These are phyloP conservation scores for Gastrodia elata DNA, from an alignment of 106 monocot genomes.

Conservation along the genomic window DNA sequence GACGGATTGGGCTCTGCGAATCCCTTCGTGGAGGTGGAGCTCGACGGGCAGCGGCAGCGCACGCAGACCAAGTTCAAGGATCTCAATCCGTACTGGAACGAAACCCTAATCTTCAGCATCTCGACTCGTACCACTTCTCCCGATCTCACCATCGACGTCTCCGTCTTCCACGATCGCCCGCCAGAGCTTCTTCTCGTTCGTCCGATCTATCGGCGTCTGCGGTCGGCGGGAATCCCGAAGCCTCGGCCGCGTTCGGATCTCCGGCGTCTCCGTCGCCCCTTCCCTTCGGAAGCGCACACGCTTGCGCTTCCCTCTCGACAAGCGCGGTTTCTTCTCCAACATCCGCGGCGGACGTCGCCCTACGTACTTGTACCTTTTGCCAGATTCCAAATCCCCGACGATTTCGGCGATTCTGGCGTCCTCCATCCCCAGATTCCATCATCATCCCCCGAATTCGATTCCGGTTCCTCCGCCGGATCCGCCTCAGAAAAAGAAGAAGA, in stretches of 20 bases:
- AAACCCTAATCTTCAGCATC: slow-evolving; percentile 69
- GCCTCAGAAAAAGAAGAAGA: slow-evolving; percentile 1
- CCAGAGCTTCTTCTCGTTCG: slow-evolving; percentile 9
- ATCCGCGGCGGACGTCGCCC: slow-evolving; percentile 74
- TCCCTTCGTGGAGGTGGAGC: slow-evolving; percentile 69
- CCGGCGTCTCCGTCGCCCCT: slow-evolving; percentile 42
- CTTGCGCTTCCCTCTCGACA: slow-evolving; percentile 70
- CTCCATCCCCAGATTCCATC: slow-evolving; percentile 9
- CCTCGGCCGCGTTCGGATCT: slow-evolving; percentile 71
- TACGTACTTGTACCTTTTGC: slow-evolving; percentile 38
- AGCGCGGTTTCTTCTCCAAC: slow-evolving; percentile 81
- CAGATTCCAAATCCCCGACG: slow-evolving; percentile 1
- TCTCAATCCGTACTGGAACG: slow-evolving; percentile 61
- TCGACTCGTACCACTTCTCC: slow-evolving; percentile 29
- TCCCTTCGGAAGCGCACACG: slow-evolving; percentile 22
- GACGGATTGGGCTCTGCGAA: slow-evolving; percentile 59
- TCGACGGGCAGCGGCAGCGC: slow-evolving; percentile 54
- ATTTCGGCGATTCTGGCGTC: neutral
- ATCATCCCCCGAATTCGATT: too few relatives aligned
- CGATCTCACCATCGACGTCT: slow-evolving; percentile 43
- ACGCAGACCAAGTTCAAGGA: slow-evolving; percentile 51
- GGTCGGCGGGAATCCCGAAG: slow-evolving; percentile 23
- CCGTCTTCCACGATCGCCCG: slow-evolving; percentile 60
- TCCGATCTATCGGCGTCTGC: neutral
- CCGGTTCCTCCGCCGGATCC: slow-evolving; percentile 16